Evolutionary conservation across 73 alveolate genomes (phyloP).

Genomic region (Paramecium tetraurelia): DNA sequence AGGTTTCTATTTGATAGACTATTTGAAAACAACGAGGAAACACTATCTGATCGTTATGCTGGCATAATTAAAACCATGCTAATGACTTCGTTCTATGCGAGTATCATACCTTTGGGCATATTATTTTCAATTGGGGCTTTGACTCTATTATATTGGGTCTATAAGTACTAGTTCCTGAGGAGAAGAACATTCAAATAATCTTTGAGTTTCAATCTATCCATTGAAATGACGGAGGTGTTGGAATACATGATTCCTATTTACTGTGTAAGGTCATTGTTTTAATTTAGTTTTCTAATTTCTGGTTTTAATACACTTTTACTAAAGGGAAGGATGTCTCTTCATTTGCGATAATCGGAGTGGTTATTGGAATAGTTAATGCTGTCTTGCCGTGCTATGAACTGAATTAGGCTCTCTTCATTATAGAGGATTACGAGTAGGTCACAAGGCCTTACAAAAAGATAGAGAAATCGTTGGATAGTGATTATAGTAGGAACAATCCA

Average conservation of each 20-base stretch:
- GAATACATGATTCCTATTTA: background rate
- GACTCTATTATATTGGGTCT: background rate
- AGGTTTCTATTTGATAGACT: background rate
- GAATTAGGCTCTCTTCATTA: background rate
- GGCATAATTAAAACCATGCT: background rate
- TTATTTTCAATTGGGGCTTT: background rate
- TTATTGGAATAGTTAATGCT: background rate
- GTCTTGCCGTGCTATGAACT: background rate
- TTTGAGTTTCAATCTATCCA: background rate
- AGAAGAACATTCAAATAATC: background rate
- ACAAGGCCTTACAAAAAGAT: background rate
- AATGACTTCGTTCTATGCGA: background rate
- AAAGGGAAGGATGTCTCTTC: background rate
- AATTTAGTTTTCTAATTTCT: background rate
- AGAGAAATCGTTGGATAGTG: background rate
- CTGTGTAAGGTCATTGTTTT: background rate
- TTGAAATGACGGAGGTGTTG: background rate
- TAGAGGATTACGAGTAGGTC: background rate
- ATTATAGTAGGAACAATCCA: background rate
- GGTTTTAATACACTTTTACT: background rate
- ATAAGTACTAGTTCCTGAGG: background rate
- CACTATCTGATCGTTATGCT: conserved; percentile 23
- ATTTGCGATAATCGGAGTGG: background rate
- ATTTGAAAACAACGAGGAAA: background rate
- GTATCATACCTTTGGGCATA: background rate